Evolutionary conservation across 495 filamentous ascomycete species (phyloP).

Genomic region (Neurospora sp.): DNA sequence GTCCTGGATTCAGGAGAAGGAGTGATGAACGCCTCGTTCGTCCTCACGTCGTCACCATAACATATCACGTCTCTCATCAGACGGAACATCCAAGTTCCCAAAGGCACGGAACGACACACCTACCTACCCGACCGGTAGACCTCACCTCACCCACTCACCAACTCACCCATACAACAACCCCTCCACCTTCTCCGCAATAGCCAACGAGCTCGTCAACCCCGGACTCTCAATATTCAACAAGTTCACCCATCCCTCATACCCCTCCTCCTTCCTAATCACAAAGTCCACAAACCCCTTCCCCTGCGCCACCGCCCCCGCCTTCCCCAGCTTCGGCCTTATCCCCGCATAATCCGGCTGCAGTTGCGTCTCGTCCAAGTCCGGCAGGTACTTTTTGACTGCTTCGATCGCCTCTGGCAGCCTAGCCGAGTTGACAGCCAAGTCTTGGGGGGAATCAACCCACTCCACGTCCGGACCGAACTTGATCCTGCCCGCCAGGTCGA

Average conservation of each 20-base stretch:
- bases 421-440: constrained; percentile 38
- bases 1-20: not conserved
- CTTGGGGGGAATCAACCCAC: constrained; percentile 54
- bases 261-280: constrained; percentile 70
- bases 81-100: not conserved
- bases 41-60: not conserved
- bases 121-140: not conserved
- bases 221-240: constrained; percentile 91
- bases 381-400: constrained; percentile 73
- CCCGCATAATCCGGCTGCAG: constrained; percentile 83
- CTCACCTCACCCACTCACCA: not conserved
- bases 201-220: constrained; percentile 79
- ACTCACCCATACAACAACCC: constrained; percentile 52
- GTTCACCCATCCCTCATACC: constrained; percentile 81
- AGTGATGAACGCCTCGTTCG: not conserved
- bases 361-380: constrained; percentile 51
- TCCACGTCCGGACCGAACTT: constrained; percentile 95
- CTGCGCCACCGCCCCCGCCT: constrained; percentile 43
- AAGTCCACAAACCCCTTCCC: constrained; percentile 74
- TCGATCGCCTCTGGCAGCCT: constrained; percentile 55
- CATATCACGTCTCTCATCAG: not conserved
- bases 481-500: constrained; percentile 77
- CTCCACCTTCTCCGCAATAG: constrained; percentile 78
- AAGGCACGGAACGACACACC: not conserved
- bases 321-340: constrained; percentile 76